A percentile compares a stretch with the other conserved stretches of the same genome.
Evolutionary conservation across 2,329 filamentous ascomycete genomes (phyloP).

Genomic region (Ploettnerulaceae sp.): DNA sequence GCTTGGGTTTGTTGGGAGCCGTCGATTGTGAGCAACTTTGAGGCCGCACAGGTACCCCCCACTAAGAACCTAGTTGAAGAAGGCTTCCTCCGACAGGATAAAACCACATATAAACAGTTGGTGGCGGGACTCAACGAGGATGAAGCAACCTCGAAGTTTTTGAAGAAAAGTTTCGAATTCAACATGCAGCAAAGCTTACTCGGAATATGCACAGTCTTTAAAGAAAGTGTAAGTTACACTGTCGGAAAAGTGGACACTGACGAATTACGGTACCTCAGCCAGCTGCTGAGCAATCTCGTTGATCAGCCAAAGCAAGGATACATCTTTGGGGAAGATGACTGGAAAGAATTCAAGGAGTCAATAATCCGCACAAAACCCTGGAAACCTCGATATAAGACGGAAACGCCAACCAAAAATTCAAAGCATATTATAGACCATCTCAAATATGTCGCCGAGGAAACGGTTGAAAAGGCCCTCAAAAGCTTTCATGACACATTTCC

Average conservation of each 20-base stretch:
- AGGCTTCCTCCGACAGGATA: conserved; percentile 48
- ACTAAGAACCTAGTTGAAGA: conserved; percentile 41
- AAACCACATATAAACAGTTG: conserved; percentile 34
- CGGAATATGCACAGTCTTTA: conserved; percentile 59
- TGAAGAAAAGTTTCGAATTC: conserved; percentile 52
- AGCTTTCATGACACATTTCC: conserved; percentile 26
- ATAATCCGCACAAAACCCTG: conserved; percentile 1
- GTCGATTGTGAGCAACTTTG: conserved; percentile 60
- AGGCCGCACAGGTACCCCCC: conserved; percentile 50
- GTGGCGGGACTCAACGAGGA: conserved; percentile 8
- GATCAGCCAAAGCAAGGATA: conserved; percentile 54
- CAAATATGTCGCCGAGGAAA: conserved; percentile 49
- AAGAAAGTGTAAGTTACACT: conserved; percentile 59
- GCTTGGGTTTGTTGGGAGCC: conserved; percentile 75
- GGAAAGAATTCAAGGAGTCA: conserved; percentile 34
- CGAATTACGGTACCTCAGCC: conserved; percentile 46
- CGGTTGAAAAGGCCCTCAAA: conserved; percentile 33
- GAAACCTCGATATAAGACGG: conserved; percentile 39
- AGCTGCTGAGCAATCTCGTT: conserved; percentile 49
- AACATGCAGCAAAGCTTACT: conserved; percentile 53
- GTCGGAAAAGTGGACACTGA: conserved; percentile 45
- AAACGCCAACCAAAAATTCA: conserved; percentile 30
- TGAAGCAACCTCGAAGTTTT: conserved; percentile 37
- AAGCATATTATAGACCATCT: conserved; percentile 59
- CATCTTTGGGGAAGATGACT: conserved; percentile 42